phyloP scores from a whole-genome alignment of 805 yeast genomes.

The Metschnikowia aberdeeniae region DNA sequence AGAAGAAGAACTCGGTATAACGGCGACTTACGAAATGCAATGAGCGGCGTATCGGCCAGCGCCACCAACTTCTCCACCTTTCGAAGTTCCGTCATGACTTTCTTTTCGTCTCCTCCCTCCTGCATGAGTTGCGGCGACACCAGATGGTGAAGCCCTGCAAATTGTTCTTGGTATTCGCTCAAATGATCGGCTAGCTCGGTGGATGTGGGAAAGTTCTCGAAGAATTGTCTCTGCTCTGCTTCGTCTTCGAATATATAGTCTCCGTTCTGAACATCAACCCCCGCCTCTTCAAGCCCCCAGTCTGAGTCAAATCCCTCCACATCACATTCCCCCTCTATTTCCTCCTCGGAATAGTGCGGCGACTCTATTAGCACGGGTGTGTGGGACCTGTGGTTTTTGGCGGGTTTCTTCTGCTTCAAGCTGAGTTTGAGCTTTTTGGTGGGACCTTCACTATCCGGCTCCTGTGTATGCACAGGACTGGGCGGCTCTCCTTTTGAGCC shows the following conservation, averaged over 20 bases:
- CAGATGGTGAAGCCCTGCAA: conserved; percentile 16
- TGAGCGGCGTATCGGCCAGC: conserved; percentile 23
- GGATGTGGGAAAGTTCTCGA: conserved; percentile 23
- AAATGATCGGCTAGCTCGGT: conserved; percentile 19
- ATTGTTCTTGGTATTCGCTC: conserved; percentile 14
- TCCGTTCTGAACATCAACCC: conserved; percentile 25
- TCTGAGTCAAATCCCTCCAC: conserved; percentile 24
- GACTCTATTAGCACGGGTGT: background rate
- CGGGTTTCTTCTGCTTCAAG: conserved; percentile 13
- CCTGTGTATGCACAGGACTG: conserved; percentile 37
- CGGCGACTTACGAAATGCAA: conserved; percentile 28
- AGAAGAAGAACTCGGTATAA: conserved; percentile 30
- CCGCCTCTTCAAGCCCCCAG: conserved; percentile 42
- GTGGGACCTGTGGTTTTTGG: background rate
- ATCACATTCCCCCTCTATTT: background rate
- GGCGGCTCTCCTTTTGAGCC: conserved; percentile 45
- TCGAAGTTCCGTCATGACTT: conserved; percentile 16
- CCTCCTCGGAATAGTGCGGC: background rate
- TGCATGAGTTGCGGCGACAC: conserved; percentile 16
- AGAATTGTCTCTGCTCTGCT: conserved; percentile 26
- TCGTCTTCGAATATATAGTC: conserved; percentile 35
- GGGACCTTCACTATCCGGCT: conserved; percentile 38
- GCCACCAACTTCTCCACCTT: conserved; percentile 16
- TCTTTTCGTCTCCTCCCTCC: conserved; percentile 8
- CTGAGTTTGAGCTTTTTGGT: conserved; percentile 16